Evolutionary conservation across 2,329 filamentous ascomycete genomes (phyloP).

Genomic region (Moelleriella libera): DNA sequence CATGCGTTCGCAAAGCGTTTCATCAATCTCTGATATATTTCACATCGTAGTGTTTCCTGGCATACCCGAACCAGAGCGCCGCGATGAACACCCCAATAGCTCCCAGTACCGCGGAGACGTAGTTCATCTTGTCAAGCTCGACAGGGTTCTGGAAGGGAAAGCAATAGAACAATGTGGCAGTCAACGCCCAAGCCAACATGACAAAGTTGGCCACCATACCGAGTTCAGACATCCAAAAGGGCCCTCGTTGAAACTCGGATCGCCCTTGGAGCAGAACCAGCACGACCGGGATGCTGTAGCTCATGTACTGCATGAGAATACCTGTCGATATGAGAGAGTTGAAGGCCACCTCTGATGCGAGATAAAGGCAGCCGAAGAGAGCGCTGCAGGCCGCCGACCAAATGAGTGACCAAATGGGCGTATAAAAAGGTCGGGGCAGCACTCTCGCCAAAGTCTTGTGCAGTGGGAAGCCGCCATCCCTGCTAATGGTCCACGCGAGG

Average conservation of each 20-base stretch:
- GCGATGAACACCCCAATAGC: conserved; percentile 6
- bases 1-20: neutral
- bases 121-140: conserved; percentile 11
- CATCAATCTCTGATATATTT: conserved; percentile 5
- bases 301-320: conserved; percentile 12
- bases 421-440: conserved; percentile 9
- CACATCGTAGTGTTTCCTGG: conserved; percentile 11
- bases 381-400: conserved; percentile 10
- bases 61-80: conserved; percentile 10
- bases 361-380: conserved; percentile 13
- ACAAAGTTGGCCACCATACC: conserved; percentile 11
- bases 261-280: conserved; percentile 10
- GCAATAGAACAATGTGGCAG: conserved; percentile 13
- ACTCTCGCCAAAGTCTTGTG: conserved; percentile 10
- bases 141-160: conserved; percentile 12
- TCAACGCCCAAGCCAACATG: conserved; percentile 10
- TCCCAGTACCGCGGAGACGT: conserved; percentile 10
- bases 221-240: conserved; percentile 13
- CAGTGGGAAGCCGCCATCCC: conserved; percentile 12
- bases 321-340: conserved; percentile 12
- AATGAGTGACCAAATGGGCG: conserved; percentile 11
- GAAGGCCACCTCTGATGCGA: conserved; percentile 13
- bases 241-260: conserved; percentile 11
- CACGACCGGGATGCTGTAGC: conserved; percentile 13
- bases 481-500: conserved; percentile 14